Evolutionary conservation across 768 basidiomycete genomes (phyloP).

Genomic region (Leccinum boreale): DNA sequence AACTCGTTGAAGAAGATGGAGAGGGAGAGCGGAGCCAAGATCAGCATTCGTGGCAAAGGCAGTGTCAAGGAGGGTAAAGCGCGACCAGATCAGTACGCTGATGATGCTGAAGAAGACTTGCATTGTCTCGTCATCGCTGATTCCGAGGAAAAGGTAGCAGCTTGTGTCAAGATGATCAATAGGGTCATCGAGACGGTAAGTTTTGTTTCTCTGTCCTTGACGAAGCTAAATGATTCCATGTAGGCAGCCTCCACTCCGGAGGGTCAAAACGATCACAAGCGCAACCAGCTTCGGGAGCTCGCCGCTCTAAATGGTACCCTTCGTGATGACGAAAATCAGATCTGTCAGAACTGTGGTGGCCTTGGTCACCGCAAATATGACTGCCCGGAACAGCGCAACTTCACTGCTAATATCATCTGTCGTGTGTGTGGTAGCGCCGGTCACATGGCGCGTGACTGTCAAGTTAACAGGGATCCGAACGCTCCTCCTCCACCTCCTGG

Average conservation of each 20-base stretch:
- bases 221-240: not conserved
- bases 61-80: slow-evolving; percentile 99
- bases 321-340: slow-evolving; percentile 98
- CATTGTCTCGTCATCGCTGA: slow-evolving; percentile 97
- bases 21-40: slow-evolving; percentile 95
- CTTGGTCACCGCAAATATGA: slow-evolving; percentile 98
- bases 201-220: slow-evolving; percentile 4
- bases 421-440: slow-evolving; percentile 97
- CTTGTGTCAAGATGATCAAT: slow-evolving; percentile 95
- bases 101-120: slow-evolving; percentile 97
- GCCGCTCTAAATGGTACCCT: slow-evolving; percentile 98
- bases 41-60: slow-evolving; percentile 96
- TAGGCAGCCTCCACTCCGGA: slow-evolving; percentile 99
- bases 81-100: slow-evolving; percentile 88
- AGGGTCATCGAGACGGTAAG: slow-evolving; percentile 95
- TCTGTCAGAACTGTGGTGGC: slow-evolving; percentile 95
- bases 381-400: slow-evolving; percentile 97
- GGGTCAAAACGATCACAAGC: slow-evolving; percentile 99
- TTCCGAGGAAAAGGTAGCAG: slow-evolving; percentile 83
- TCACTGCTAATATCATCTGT: slow-evolving; percentile 99
- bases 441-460: slow-evolving; percentile 98
- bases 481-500: slow-evolving; percentile 49
- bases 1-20: slow-evolving; percentile 99
- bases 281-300: slow-evolving; percentile 96
- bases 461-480: slow-evolving; percentile 87